Base-by-base conservation (phyloP, 805 yeast species). In the Ogataea nakhonphanomensis region DNA sequence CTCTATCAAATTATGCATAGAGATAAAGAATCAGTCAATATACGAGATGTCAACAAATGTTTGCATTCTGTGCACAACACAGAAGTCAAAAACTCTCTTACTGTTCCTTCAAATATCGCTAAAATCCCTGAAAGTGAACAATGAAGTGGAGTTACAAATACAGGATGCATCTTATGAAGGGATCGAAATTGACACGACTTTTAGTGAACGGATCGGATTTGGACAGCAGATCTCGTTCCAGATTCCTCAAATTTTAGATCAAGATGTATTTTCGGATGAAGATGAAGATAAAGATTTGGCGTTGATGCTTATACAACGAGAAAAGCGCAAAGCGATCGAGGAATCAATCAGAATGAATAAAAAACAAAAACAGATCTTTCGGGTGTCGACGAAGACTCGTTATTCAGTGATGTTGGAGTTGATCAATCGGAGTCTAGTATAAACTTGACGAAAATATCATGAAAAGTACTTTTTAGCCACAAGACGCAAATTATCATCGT, bases 401-500 rank as follows among this genome's bases (percentile, higher is more conserved):
- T 36, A 24, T 36, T 36, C 24, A 24, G 34, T 7, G 30, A 10
- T 11, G 21, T 7, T 11, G 8, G 5, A 4, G 20, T 17, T 17
- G 20, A 17, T 17, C 20, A 17, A 17, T 17, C 20, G 5, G 5
- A 17, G 5, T 17, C 15, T 4, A 12, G n/a, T 7, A n/a, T 4
- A 5, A 8, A 29, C 3, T 13, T 14, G 22, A 29, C 14, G 12
- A 29, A 17, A 8, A 3, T 7, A 8, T 25, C 25, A 24, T 28
- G 13, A 13, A 15, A 80, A 55, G 52, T 74, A 80, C 39, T 58
- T 57, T 11, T 46, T 43, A 3, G 75, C 73, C 4, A 81, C 58
- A 2, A 62, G 56, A 11, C 53, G 51, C 36, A 84, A 59, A 43
- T 76, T 72, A 2, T 64, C 67, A 5, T 79, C 79, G 5, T 75